A percentile compares a stretch with the other conserved stretches of the same genome.
phyloP scores from a whole-genome alignment of 331 rosid genomes.

The Prunus yedoensis region DNA sequence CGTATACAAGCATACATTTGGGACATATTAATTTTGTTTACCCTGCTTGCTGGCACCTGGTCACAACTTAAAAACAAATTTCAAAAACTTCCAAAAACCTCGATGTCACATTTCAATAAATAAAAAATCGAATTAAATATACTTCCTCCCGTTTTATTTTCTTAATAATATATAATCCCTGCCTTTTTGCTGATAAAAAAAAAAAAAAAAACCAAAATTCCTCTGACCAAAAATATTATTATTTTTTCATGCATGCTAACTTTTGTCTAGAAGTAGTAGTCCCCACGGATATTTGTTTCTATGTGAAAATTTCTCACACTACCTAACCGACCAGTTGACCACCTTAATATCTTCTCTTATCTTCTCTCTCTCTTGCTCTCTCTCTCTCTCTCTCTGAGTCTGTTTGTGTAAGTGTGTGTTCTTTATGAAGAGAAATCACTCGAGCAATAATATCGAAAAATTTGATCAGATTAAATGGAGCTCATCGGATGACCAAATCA shows the following conservation, averaged over 20 bases:
- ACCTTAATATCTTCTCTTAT: neutral
- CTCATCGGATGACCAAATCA: conserved; percentile 34
- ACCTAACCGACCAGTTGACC: neutral
- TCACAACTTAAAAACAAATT: no score
- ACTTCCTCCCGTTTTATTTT: neutral
- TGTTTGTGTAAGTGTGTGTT: neutral
- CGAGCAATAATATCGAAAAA: conserved; percentile 16
- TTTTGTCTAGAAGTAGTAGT: neutral
- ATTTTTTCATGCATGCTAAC: conserved; percentile 2
- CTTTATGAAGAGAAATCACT: conserved; percentile 37
- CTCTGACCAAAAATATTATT: neutral
- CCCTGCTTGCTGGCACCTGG: no score
- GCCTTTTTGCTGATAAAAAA: no score
- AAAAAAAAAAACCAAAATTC: neutral
- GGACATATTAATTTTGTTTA: neutral
- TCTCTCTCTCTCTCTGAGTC: no score
- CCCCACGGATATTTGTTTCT: neutral
- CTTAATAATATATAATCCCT: no score
- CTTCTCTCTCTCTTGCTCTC: neutral
- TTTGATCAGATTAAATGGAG: conserved; percentile 37
- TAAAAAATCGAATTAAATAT: no score
- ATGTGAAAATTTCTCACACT: neutral
- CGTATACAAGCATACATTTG: neutral
- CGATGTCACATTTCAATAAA: neutral
- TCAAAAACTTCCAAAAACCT: neutral